Conservation (phyloP, 2,329 filamentous ascomycete genomes). For the Trichophyton rubrum region DNA sequence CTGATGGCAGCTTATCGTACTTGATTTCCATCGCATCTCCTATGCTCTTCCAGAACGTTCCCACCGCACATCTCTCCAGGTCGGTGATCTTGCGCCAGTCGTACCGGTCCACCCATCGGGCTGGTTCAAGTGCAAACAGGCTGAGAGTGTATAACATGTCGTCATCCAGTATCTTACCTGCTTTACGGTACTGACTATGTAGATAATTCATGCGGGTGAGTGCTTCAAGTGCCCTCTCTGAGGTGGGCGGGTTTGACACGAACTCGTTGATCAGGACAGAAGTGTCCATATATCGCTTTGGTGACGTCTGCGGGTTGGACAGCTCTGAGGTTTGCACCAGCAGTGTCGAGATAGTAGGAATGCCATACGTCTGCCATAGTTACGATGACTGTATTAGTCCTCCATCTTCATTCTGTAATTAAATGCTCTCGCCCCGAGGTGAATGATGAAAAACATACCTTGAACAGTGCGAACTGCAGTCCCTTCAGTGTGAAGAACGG, state of each 20-base stretch:
- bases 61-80: conserved; percentile 55
- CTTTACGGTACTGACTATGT: conserved; percentile 44
- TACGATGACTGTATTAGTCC: neutral
- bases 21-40: conserved; percentile 58
- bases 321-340: conserved; percentile 37
- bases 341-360: conserved; percentile 39
- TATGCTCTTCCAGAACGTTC: conserved; percentile 57
- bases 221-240: conserved; percentile 37
- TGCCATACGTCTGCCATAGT: conserved; percentile 39
- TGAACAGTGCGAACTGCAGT: conserved; percentile 48
- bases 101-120: conserved; percentile 49
- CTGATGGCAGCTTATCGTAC: conserved; percentile 35
- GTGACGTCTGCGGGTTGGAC: conserved; percentile 25
- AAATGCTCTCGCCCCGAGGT: neutral
- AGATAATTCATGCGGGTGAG: conserved; percentile 54
- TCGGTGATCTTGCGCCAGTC: conserved; percentile 59
- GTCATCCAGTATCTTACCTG: conserved; percentile 47
- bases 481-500: conserved; percentile 40
- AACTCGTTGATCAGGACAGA: conserved; percentile 35
- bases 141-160: conserved; percentile 55
- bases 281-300: conserved; percentile 39
- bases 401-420: neutral
- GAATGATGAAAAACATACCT: conserved; percentile 25
- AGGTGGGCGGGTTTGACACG: conserved; percentile 32
- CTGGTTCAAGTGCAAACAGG: conserved; percentile 54